A percentile compares a stretch with the other conserved stretches of the same genome.
These are phyloP conservation scores for Hordeum pubiflorum DNA, from an alignment of 202 grass and related monocot species.

Conservation along the genomic window DNA sequence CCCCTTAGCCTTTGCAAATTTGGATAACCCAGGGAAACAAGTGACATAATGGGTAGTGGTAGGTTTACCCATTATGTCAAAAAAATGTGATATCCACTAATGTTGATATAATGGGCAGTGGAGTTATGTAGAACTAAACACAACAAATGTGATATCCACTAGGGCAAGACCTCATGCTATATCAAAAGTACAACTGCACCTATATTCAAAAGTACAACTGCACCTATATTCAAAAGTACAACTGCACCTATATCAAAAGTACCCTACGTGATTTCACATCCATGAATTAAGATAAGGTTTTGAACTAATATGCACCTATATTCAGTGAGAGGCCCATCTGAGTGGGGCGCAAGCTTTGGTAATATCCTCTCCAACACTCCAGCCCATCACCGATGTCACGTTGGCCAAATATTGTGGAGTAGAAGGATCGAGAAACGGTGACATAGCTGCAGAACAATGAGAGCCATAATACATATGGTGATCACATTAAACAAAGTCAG, in stretches of 20 bases:
- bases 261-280: background rate
- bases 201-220: too few species aligned
- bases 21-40: background rate
- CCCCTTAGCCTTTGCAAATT: background rate
- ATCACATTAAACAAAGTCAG: background rate
- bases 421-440: slow-evolving; percentile 65
- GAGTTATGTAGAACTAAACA: background rate
- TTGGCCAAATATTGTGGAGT: slow-evolving; percentile 36
- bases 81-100: too few species aligned
- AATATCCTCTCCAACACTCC: slow-evolving; percentile 71
- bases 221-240: too few species aligned
- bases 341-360: slow-evolving; percentile 81
- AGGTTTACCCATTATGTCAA: too few species aligned
- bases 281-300: background rate
- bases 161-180: background rate
- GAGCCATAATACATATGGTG: background rate
- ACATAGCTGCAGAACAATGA: slow-evolving; percentile 40
- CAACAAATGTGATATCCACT: background rate
- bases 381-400: slow-evolving; percentile 51
- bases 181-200: background rate
- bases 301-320: slow-evolving; percentile 37
- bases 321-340: slow-evolving; percentile 81
- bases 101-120: background rate
- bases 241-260: too few species aligned
- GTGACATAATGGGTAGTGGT: background rate